Conservation (phyloP, 2,329 filamentous ascomycete species). For the Cercospora nicotianae region DNA sequence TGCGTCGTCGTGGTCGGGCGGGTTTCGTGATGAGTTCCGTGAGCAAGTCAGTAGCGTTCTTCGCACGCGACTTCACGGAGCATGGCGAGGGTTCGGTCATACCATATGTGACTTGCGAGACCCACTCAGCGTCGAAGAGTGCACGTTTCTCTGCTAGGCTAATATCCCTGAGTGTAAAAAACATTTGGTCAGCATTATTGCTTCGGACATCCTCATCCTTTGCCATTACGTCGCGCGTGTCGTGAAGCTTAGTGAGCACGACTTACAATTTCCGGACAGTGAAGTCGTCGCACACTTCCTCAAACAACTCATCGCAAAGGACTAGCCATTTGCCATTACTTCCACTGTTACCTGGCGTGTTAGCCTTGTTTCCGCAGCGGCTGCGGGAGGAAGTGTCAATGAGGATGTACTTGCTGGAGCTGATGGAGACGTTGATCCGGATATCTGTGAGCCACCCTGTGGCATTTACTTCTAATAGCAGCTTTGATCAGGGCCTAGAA, state of each 20-base stretch:
- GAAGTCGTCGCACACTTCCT: constrained; percentile 19
- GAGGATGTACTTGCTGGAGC: constrained; percentile 12
- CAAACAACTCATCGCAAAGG: constrained; percentile 18
- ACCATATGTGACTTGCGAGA: constrained; percentile 21
- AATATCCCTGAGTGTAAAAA: not conserved
- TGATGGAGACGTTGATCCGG: constrained; percentile 8
- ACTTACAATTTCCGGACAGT: constrained; percentile 17
- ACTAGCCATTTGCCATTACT: constrained; percentile 23
- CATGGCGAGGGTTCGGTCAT: not conserved
- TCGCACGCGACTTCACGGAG: not conserved
- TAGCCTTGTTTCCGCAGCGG: not conserved
- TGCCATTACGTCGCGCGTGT: not conserved
- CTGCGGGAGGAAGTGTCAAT: not conserved
- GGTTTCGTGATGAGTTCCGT: constrained; percentile 15
- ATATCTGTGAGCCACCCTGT: constrained; percentile 16
- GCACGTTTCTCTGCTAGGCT: constrained; percentile 6
- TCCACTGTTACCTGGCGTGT: constrained; percentile 1
- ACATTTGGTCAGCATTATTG: not conserved
- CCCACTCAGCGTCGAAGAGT: constrained; percentile 22
- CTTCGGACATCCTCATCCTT: not conserved
- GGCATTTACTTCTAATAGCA: constrained; percentile 20
- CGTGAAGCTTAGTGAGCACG: not conserved
- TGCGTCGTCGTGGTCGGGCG: constrained; percentile 9
- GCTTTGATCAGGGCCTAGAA: constrained; percentile 20
- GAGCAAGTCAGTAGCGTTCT: not conserved